Conservation (phyloP, 805 yeast genomes). For the Vanderwaltozyma polyspora region DNA sequence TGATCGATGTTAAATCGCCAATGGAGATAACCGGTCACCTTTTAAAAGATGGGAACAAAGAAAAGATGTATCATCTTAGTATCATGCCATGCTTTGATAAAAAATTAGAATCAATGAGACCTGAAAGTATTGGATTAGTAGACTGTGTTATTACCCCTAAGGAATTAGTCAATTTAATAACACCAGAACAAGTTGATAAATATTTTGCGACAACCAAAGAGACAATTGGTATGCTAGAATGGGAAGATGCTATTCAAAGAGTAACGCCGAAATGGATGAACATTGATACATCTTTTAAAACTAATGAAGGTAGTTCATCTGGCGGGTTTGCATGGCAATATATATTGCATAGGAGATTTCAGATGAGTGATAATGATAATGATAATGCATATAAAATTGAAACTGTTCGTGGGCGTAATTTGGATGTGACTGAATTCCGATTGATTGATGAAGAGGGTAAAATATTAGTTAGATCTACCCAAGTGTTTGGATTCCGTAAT, state of each 20-base stretch:
- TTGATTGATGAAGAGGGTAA: slow-evolving; percentile 32
- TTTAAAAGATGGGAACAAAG: slow-evolving; percentile 41
- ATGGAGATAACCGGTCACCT: slow-evolving; percentile 86
- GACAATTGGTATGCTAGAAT: neutral
- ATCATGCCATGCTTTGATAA: slow-evolving; percentile 98
- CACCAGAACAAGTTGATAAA: slow-evolving; percentile 34
- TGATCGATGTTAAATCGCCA: slow-evolving; percentile 75
- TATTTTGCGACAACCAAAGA: neutral
- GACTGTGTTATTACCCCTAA: slow-evolving; percentile 91
- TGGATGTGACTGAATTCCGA: slow-evolving; percentile 63
- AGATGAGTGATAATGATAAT: slow-evolving; percentile 5
- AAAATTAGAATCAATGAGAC: slow-evolving; percentile 86
- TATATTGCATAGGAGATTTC: slow-evolving; percentile 31
- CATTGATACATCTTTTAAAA: slow-evolving; percentile 51
- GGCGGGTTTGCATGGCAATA: slow-evolving; percentile 84
- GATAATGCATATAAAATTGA: slow-evolving; percentile 26
- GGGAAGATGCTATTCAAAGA: too few relatives aligned
- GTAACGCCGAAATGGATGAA: slow-evolving; percentile 12
- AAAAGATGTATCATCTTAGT: slow-evolving; percentile 62
- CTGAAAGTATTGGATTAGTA: slow-evolving; percentile 61
- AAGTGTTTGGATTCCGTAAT: slow-evolving; percentile 85
- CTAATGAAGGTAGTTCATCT: slow-evolving; percentile 68
- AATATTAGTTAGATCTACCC: slow-evolving; percentile 46
- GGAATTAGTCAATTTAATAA: slow-evolving; percentile 66
- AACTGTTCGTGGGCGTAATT: slow-evolving; percentile 54